Conservation (phyloP, 2,329 filamentous ascomycete species). For the Clarireedia monteithiana region DNA sequence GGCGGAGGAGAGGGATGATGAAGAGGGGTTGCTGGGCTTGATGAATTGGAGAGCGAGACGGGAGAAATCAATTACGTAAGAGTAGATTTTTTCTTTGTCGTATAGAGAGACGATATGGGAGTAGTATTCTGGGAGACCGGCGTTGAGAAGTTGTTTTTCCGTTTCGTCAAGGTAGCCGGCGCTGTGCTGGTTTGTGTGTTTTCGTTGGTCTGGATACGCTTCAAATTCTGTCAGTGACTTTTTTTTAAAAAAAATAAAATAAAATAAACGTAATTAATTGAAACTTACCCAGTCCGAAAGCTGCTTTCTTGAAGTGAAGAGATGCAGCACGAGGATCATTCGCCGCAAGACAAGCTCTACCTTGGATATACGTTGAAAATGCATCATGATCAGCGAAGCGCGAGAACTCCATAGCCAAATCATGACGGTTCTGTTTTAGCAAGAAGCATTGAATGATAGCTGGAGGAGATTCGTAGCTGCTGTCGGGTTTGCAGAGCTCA, state of each 20-base stretch:
- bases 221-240: slow-evolving; percentile 1
- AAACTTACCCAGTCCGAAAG: slow-evolving; percentile 69
- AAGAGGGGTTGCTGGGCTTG: slow-evolving; percentile 4
- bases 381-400: slow-evolving; percentile 49
- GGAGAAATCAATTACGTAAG: slow-evolving; percentile 78
- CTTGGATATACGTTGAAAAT: slow-evolving; percentile 76
- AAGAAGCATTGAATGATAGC: slow-evolving; percentile 55
- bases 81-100: slow-evolving; percentile 68
- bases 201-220: slow-evolving; percentile 23
- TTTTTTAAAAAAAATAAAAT: slow-evolving; percentile 1
- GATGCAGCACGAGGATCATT: slow-evolving; percentile 69
- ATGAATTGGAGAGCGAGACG: slow-evolving; percentile 62
- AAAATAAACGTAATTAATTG: too few relatives aligned
- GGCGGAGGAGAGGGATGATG: neutral
- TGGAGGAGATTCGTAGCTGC: slow-evolving; percentile 56
- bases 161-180: slow-evolving; percentile 65
- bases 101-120: slow-evolving; percentile 78
- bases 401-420: slow-evolving; percentile 49
- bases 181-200: slow-evolving; percentile 41
- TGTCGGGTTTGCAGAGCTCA: slow-evolving; percentile 56
- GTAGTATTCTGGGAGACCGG: slow-evolving; percentile 77
- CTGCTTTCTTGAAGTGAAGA: slow-evolving; percentile 71
- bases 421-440: slow-evolving; percentile 50
- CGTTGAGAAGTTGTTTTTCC: slow-evolving; percentile 61
- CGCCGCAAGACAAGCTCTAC: slow-evolving; percentile 65